Evolutionary conservation across 2,329 filamentous ascomycete genomes (phyloP).

Genomic region (Cryphonectria nitschkei): DNA sequence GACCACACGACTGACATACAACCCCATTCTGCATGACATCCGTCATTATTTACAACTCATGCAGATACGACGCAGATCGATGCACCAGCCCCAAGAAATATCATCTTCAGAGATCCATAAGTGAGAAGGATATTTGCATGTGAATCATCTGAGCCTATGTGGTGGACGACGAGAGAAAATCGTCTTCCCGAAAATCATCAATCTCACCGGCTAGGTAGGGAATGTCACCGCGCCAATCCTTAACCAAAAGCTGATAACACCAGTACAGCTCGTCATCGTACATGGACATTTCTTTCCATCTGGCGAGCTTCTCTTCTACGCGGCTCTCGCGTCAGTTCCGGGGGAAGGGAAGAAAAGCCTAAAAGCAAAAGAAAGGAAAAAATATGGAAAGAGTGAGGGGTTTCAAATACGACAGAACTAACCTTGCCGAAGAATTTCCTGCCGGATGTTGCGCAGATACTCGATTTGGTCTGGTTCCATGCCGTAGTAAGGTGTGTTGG

Average conservation of each 20-base stretch:
- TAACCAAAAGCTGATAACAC: constrained; percentile 1
- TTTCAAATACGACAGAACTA: not conserved
- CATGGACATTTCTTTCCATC: not conserved
- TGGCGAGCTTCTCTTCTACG: not conserved
- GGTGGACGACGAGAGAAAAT: not conserved
- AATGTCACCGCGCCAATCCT: not conserved
- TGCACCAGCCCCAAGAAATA: not conserved
- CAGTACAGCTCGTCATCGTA: constrained; percentile 2
- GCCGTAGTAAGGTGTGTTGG: not conserved
- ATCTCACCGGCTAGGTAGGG: not conserved
- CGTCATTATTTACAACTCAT: not conserved
- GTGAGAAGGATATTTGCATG: not conserved
- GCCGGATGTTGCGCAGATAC: not conserved
- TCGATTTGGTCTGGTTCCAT: not conserved
- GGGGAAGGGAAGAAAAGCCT: not conserved
- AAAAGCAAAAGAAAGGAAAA: not conserved
- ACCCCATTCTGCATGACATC: not conserved
- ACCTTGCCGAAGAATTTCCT: constrained; percentile 1
- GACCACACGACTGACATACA: not conserved
- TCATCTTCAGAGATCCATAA: not conserved
- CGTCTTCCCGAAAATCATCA: not conserved
- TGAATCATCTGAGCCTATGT: not conserved
- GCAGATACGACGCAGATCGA: not conserved
- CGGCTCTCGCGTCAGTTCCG: not conserved
- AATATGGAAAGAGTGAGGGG: not conserved